Percentiles rank a stretch among this genome's conserved stretches.
Conservation (phyloP, 2,329 filamentous ascomycete genomes). For the Xylaria arbuscula region DNA sequence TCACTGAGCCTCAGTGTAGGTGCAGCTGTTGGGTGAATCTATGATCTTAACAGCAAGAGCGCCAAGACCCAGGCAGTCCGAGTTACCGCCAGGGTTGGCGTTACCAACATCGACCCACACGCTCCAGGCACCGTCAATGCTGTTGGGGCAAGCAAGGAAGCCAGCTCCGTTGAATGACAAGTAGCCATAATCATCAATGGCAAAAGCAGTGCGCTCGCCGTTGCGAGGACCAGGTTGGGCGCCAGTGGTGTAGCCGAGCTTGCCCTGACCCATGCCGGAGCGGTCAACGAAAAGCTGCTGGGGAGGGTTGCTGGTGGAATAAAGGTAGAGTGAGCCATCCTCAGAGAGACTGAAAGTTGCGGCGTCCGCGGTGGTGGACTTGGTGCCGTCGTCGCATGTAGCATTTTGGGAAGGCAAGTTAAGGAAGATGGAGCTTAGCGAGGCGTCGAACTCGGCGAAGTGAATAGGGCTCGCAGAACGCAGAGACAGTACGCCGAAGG, state of each 20-base stretch:
- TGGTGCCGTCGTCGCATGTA: conserved; percentile 57
- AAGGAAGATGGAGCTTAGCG: conserved; percentile 57
- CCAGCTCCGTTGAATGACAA: conserved; percentile 58
- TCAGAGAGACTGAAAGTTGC: conserved; percentile 64
- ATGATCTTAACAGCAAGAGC: conserved; percentile 46
- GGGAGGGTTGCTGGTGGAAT: conserved; percentile 54
- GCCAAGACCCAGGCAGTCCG: conserved; percentile 53
- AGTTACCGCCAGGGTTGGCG: conserved; percentile 52
- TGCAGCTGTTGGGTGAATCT: conserved; percentile 52
- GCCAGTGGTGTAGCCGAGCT: conserved; percentile 63
- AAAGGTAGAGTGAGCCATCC: conserved; percentile 61
- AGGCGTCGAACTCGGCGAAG: conserved; percentile 58
- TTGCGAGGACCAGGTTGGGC: conserved; percentile 54
- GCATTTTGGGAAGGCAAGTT: conserved; percentile 59
- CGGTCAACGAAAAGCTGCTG: conserved; percentile 67
- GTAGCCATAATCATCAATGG: conserved; percentile 57
- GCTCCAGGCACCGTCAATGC: conserved; percentile 55
- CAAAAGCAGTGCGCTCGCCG: conserved; percentile 61
- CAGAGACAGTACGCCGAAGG: conserved; percentile 63
- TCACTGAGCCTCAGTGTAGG: conserved; percentile 46
- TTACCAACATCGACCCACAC: conserved; percentile 48
- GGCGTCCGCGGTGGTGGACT: conserved; percentile 47
- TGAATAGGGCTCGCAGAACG: conserved; percentile 63
- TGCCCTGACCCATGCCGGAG: conserved; percentile 69
- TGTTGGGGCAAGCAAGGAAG: conserved; percentile 65